Percentiles rank a stretch among this genome's conserved stretches.
Evolutionary conservation across 176 grass and related monocot species (phyloP).

Genomic region (Phoenix dactylifera): DNA sequence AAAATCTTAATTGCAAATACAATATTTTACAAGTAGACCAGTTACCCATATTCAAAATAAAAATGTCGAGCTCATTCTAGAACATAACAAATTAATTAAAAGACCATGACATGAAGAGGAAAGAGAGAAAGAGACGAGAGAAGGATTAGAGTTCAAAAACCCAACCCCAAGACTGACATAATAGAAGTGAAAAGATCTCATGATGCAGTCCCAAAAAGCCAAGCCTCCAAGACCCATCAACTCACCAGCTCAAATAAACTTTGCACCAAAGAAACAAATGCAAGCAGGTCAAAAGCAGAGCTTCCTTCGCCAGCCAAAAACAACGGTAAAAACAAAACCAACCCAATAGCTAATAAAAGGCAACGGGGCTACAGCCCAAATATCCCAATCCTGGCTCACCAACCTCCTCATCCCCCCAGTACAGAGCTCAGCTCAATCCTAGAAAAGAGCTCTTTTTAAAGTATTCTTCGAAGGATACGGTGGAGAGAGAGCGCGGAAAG

Average conservation of each 20-base stretch:
- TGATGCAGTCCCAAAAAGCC: slow-evolving; percentile 9
- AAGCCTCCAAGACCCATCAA: slow-evolving; percentile 11
- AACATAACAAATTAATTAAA: too few species aligned
- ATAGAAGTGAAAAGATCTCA: not conserved
- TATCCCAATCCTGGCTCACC: slow-evolving; percentile 1
- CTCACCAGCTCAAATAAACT: slow-evolving; percentile 2
- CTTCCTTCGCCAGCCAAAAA: not conserved
- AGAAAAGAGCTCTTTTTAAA: too few species aligned
- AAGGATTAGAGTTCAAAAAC: too few species aligned
- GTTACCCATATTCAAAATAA: too few species aligned
- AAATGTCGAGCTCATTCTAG: too few species aligned
- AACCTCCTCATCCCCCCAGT: not conserved
- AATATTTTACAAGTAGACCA: too few species aligned
- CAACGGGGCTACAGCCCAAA: not conserved
- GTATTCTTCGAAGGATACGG: too few species aligned
- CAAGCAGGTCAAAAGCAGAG: slow-evolving; percentile 1
- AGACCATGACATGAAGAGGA: not conserved
- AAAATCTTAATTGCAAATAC: too few species aligned
- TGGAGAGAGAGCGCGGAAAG: too few species aligned
- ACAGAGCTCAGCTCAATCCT: too few species aligned
- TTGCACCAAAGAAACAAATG: slow-evolving; percentile 3
- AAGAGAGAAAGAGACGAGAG: not conserved
- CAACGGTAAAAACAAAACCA: slow-evolving; percentile 3
- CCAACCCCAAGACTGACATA: too few species aligned
- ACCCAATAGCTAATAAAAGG: not conserved